phyloP scores from a whole-genome alignment of 2,329 filamentous ascomycete species.

The Thelonectria blattea region DNA sequence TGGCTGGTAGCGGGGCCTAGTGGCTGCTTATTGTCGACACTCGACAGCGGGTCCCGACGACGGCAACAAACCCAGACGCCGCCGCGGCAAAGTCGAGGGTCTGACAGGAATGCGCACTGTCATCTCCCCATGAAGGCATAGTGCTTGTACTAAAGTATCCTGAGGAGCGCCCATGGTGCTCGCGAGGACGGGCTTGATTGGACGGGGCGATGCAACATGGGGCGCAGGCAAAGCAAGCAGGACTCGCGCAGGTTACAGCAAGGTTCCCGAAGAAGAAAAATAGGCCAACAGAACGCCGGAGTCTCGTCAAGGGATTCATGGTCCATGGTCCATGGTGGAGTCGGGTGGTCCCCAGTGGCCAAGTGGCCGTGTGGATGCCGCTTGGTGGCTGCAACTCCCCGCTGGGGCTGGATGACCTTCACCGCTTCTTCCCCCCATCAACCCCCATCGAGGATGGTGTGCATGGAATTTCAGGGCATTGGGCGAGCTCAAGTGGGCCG shows the following conservation, averaged over 20 bases:
- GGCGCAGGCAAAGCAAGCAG: slow-evolving; percentile 18
- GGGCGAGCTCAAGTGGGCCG: slow-evolving; percentile 40
- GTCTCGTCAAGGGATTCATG: not conserved
- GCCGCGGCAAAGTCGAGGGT: not conserved
- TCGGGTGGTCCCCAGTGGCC: slow-evolving; percentile 21
- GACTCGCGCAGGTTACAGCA: slow-evolving; percentile 29
- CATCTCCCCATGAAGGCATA: slow-evolving; percentile 8
- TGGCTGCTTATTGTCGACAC: too few species aligned
- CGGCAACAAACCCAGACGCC: slow-evolving; percentile 2
- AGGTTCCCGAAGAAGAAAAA: slow-evolving; percentile 8
- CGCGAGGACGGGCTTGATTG: slow-evolving; percentile 28
- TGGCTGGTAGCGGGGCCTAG: too few species aligned
- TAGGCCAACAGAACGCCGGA: slow-evolving; percentile 8
- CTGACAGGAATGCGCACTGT: slow-evolving; percentile 6
- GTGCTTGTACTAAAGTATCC: not conserved
- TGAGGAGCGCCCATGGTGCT: slow-evolving; percentile 5
- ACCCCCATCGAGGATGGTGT: slow-evolving; percentile 37
- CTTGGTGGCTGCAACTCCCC: slow-evolving; percentile 40
- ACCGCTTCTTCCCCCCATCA: slow-evolving; percentile 45
- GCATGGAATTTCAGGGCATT: slow-evolving; percentile 39
- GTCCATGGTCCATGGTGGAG: too few species aligned
- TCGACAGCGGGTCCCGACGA: too few species aligned
- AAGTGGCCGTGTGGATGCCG: slow-evolving; percentile 30
- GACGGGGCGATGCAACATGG: slow-evolving; percentile 24
- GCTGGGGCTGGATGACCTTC: slow-evolving; percentile 44